Evolutionary conservation across 192 early-diverging fungal genomes (phyloP), one percentile per base, ranked within the genome.

Genomic region (Gaertneriomyces sp.): DNA sequence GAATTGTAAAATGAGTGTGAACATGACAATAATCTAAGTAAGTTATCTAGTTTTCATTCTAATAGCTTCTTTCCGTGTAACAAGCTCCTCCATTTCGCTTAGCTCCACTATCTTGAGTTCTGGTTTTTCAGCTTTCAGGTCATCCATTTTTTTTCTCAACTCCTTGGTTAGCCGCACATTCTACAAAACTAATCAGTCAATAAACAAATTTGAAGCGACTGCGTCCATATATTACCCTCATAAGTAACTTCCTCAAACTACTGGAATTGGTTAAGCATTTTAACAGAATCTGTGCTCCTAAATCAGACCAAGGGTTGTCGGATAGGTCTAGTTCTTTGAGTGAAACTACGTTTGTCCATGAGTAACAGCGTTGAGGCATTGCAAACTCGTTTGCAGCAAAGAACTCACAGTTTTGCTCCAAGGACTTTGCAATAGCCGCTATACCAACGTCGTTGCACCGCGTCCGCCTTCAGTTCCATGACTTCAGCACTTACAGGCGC

Each of bases 391-490:
- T 54, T 33, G 25, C 25, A 2, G 25, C 2, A 33, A 33, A 33
- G 25, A 33, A 42, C 74, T 49, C 73, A 73, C 77, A 73, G 62
- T 74, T 80, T 53, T 70, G 69, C 42, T 79, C 81, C n/a, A 80
- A 19, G 16, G 62, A 74, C 69, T 75, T 80, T 4, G 66, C 58
- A 17, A 83, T 64, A 0, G 41, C 14, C 6, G 51, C 43, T 54
- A 77, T 66, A 11, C 69, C 50, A 3, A 56, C 69, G 57, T 83
- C 81, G 33, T 58, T 68, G 16, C 72, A 52, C 4, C 78, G 72
- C 19, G 65, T 77, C 17, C 70, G 72, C 17, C 73, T 82, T 25
- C 50, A 20, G 49, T 42, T 50, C 11, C 38, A 14, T 25, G 61
- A 12, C 6, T 57, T 57, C 53, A 25, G 6, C 50, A 16, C n/a